These are phyloP conservation scores for Aechmea fasciata DNA, from an alignment of 176 grass and related monocot genomes.

Conservation along the genomic window DNA sequence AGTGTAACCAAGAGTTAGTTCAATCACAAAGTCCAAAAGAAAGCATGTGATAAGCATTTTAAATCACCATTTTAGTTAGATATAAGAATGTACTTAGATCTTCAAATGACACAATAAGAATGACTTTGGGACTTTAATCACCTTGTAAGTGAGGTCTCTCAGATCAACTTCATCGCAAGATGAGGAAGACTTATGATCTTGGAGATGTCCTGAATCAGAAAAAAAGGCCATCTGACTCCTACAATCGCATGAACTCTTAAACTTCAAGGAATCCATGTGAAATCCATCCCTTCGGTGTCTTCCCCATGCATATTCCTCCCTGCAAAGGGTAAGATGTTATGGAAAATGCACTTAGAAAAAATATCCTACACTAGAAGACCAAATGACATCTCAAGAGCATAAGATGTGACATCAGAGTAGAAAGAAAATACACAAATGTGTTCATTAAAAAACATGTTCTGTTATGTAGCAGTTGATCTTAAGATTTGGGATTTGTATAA, in stretches of 20 bases:
- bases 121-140: slow-evolving; percentile 10
- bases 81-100: not conserved
- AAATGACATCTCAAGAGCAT: not conserved
- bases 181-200: slow-evolving; percentile 18
- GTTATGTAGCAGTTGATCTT: too few relatives aligned
- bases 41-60: not conserved
- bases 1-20: not conserved
- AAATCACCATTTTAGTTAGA: not conserved
- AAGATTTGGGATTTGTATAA: too few relatives aligned
- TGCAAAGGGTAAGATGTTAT: slow-evolving; percentile 17
- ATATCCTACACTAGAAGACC: not conserved
- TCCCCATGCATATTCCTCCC: slow-evolving; percentile 26
- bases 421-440: not conserved
- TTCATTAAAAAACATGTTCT: too few relatives aligned
- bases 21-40: not conserved
- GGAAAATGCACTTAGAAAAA: not conserved
- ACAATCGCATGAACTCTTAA: slow-evolving; percentile 21
- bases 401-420: not conserved
- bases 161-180: slow-evolving; percentile 46
- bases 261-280: slow-evolving; percentile 11
- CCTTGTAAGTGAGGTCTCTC: slow-evolving; percentile 63
- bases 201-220: slow-evolving; percentile 23
- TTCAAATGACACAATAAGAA: not conserved
- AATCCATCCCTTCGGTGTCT: slow-evolving; percentile 17
- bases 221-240: slow-evolving; percentile 16